Evolutionary conservation across 2,329 filamentous ascomycete species (phyloP), one percentile per base, ranked within the genome.

Genomic region (Fusarium setosum): DNA sequence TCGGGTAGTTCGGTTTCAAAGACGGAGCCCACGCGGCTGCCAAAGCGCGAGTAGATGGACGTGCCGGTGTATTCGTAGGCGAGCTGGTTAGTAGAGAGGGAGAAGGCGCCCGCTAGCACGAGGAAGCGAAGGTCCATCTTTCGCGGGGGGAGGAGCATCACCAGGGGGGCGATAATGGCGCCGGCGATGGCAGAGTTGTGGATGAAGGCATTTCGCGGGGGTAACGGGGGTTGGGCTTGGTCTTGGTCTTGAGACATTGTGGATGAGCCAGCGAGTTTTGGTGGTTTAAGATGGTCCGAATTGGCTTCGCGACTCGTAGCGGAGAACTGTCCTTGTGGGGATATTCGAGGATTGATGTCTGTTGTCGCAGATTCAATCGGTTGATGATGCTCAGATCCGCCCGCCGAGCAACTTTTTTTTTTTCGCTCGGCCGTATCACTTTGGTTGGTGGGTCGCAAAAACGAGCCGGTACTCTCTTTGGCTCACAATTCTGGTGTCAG

Each of bases 1-100:
- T 90, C 88, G 38, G 86, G 87, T 15, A 91, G 85, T 52, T 84
- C 81, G 44, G 80, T 82, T 61, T 81, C 81, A 38, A 87, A 75
- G 40, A 88, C 76, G 15, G 78, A 79, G 23, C 70, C 70, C 65
- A 81, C 69, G 53, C 84, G 82, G 62, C 70, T 75, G 57, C 74
- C 74, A 62, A 86, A 80, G 9, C 85, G 84, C 63, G 77, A 70
- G 69, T 80, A 77, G 59, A 88, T 80, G 24, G 84, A 86, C 48
- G 79, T 79, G 49, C 86, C 86, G 13, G 82, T 87, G 76, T 84
- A 88, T 75, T 87, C 85, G 75, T 83, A 81, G 47, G 80, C 80
- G 37, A 89, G 83, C 75, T 85, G 84, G 74, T 85, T 85, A 57
- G 84, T 83, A 56, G 83, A 82, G 66, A 85, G 81, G 26, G 86